Conservation (phyloP, 495 filamentous ascomycete species). For the Xylaria scruposa region DNA sequence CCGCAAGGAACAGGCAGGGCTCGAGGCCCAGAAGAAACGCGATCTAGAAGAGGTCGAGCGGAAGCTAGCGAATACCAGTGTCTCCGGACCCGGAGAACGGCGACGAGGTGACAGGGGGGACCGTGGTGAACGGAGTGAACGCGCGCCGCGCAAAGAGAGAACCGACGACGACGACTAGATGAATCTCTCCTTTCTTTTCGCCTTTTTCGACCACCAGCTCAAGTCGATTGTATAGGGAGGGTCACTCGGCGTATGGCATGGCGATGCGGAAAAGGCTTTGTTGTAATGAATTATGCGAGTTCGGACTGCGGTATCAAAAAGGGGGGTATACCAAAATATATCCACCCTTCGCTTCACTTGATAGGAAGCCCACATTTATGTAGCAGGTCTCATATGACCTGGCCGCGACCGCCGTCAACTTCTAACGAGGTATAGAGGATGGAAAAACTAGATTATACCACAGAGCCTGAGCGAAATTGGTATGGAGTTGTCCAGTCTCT, state of each 20-base stretch:
- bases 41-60: constrained; percentile 65
- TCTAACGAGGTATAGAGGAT: constrained; percentile 25
- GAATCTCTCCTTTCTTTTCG: constrained; percentile 28
- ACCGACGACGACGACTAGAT: constrained; percentile 57
- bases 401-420: constrained; percentile 17
- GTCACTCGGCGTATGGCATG: constrained; percentile 37
- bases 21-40: constrained; percentile 62
- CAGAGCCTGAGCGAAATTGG: constrained; percentile 17
- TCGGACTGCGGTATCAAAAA: constrained; percentile 6
- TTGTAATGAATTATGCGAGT: constrained; percentile 32
- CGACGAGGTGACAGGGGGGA: constrained; percentile 37
- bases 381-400: constrained; percentile 18
- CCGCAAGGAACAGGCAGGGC: constrained; percentile 75
- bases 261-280: constrained; percentile 28
- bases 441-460: constrained; percentile 25
- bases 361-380: constrained; percentile 21
- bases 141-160: constrained; percentile 44
- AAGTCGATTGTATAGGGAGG: constrained; percentile 33
- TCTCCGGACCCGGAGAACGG: constrained; percentile 35
- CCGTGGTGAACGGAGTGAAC: constrained; percentile 30
- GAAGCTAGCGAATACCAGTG: constrained; percentile 54
- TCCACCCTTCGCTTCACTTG: not conserved
- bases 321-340: constrained; percentile 14
- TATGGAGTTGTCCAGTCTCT: constrained; percentile 21
- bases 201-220: constrained; percentile 29